These are phyloP conservation scores for Talaromyces funiculosus DNA, from an alignment of 2,329 filamentous ascomycete species.

Conservation along the genomic window DNA sequence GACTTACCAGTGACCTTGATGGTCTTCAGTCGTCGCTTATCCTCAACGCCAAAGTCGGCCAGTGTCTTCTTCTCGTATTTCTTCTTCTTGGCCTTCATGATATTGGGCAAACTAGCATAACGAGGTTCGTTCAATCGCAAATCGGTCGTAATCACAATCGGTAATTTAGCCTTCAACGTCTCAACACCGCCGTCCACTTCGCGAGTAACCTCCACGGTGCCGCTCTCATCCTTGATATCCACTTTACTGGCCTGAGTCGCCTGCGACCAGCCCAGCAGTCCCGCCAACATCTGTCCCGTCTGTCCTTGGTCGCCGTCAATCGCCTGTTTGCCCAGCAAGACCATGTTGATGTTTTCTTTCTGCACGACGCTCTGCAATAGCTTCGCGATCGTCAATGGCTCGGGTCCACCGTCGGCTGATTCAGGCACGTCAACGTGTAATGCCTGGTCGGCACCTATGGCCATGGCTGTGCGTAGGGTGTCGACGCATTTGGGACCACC, in stretches of 20 bases:
- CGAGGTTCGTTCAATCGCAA: conserved; percentile 88
- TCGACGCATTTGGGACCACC: conserved; percentile 84
- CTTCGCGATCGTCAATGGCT: conserved; percentile 91
- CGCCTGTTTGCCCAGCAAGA: conserved; percentile 93
- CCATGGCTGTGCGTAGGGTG: conserved; percentile 91
- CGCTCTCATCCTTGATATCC: conserved; percentile 62
- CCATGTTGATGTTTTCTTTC: conserved; percentile 81
- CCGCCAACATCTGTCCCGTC: conserved; percentile 97
- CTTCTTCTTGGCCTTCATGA: conserved; percentile 99
- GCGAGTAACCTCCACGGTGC: conserved; percentile 69
- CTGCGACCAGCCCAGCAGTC: conserved; percentile 85
- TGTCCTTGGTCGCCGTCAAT: conserved; percentile 95
- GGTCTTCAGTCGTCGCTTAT: conserved; percentile 72
- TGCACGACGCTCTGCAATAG: conserved; percentile 73
- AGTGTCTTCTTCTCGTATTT: conserved; percentile 86
- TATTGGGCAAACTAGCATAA: conserved; percentile 93
- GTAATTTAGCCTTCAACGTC: conserved; percentile 77
- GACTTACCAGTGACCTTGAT: conserved; percentile 75
- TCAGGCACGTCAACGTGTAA: conserved; percentile 81
- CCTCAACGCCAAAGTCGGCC: conserved; percentile 72
- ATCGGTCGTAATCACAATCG: conserved; percentile 93
- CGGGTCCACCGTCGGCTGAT: conserved; percentile 60
- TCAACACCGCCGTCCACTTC: conserved; percentile 96
- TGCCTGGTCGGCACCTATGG: conserved; percentile 91
- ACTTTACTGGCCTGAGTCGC: conserved; percentile 89